Evolutionary conservation across 768 basidiomycete species (phyloP).

Genomic region (Trametes meyenii): DNA sequence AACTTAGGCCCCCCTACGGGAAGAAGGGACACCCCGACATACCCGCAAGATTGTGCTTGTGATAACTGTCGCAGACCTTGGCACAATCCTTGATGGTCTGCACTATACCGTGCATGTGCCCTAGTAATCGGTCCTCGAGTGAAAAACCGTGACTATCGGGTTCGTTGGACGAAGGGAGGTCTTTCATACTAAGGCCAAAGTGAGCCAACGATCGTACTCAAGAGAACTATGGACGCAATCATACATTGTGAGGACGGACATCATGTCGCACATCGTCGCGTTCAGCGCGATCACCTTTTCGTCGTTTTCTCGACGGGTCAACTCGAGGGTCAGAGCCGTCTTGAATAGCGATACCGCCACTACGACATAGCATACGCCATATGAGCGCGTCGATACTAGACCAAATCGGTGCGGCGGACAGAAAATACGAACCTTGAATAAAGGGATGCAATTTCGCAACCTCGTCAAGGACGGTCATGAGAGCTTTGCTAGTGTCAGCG

Average conservation of each 20-base stretch:
- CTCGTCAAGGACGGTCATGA: slow-evolving; percentile 33
- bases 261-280: slow-evolving; percentile 53
- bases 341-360: slow-evolving; percentile 57
- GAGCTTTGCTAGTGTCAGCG: slow-evolving; percentile 6
- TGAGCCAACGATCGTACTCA: background rate
- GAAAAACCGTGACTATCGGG: slow-evolving; percentile 35
- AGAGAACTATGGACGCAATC: slow-evolving; percentile 37
- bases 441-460: slow-evolving; percentile 33
- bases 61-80: slow-evolving; percentile 37
- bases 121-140: slow-evolving; percentile 38
- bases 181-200: slow-evolving; percentile 31
- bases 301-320: slow-evolving; percentile 53
- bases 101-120: slow-evolving; percentile 30
- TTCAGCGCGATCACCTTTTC: slow-evolving; percentile 49
- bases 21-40: background rate
- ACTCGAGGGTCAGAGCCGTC: slow-evolving; percentile 49
- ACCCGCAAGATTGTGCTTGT: slow-evolving; percentile 33
- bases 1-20: background rate
- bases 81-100: slow-evolving; percentile 36
- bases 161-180: slow-evolving; percentile 34
- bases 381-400: background rate
- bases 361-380: slow-evolving; percentile 15
- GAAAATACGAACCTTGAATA: slow-evolving; percentile 26
- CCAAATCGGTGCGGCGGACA: background rate
- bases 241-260: slow-evolving; percentile 51